Evolutionary conservation across 78 protist species (phyloP).

Genomic region (Dictyostelium discoideum): dicty_2.7 NC_007091.3:3968501-3969000

Average conservation of each 20-base stretch:
- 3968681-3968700: not conserved
- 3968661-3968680: constrained; percentile 34
- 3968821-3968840: not conserved
- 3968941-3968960: constrained; percentile 6
- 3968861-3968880: not conserved
- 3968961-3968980: constrained; percentile 19
- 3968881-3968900: constrained; percentile 28
- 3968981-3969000: constrained; percentile 27
- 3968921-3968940: constrained; percentile 44
- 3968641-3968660: constrained; percentile 34
- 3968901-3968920: constrained; percentile 16
- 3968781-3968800: not conserved
- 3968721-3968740: constrained; percentile 27
- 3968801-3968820: not conserved
- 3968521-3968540: not conserved
- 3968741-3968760: constrained; percentile 8
- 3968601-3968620: constrained; percentile 9
- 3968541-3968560: not conserved
- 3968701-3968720: constrained; percentile 2
- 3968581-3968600: not conserved
- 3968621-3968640: not conserved
- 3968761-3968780: not conserved
- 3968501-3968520: too few species aligned
- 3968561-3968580: constrained; percentile 29
- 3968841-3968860: constrained; percentile 44